Conservation (phyloP, 2,329 filamentous ascomycete species). For the Alternaria sp. region DNA sequence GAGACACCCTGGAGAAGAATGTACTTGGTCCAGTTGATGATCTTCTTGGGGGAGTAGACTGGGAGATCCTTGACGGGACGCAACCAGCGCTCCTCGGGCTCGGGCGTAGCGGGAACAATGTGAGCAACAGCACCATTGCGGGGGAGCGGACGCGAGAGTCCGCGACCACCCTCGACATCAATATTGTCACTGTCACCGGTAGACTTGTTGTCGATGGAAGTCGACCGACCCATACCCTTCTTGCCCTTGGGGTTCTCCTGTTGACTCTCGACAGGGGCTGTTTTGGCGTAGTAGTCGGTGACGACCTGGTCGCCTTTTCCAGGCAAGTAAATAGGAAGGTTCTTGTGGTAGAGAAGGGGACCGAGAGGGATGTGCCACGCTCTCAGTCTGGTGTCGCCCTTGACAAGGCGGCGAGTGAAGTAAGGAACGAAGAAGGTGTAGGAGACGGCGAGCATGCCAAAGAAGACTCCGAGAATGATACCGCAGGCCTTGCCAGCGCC, state of each 20-base stretch:
- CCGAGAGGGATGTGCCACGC: constrained; percentile 47
- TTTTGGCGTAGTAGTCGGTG: constrained; percentile 54
- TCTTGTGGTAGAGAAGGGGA: constrained; percentile 54
- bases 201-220: constrained; percentile 13
- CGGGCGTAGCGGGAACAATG: constrained; percentile 26
- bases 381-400: constrained; percentile 38
- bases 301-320: constrained; percentile 51
- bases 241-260: constrained; percentile 21
- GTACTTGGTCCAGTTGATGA: constrained; percentile 55
- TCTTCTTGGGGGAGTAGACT: constrained; percentile 38
- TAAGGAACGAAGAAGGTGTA: constrained; percentile 45
- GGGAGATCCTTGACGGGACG: constrained; percentile 49
- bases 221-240: constrained; percentile 7
- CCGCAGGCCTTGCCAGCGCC: constrained; percentile 41
- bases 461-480: constrained; percentile 42
- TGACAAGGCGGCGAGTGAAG: constrained; percentile 39
- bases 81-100: constrained; percentile 48
- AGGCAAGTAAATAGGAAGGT: constrained; percentile 54
- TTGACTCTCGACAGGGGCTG: constrained; percentile 25
- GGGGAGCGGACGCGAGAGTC: constrained; percentile 14
- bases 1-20: constrained; percentile 57
- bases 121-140: constrained; percentile 12
- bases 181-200: constrained; percentile 8
- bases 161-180: constrained; percentile 15
- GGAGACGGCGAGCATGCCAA: constrained; percentile 30